These are phyloP conservation scores for Fusarium pseudonygamai DNA, from an alignment of 2,329 filamentous ascomycete genomes.

Conservation along the genomic window DNA sequence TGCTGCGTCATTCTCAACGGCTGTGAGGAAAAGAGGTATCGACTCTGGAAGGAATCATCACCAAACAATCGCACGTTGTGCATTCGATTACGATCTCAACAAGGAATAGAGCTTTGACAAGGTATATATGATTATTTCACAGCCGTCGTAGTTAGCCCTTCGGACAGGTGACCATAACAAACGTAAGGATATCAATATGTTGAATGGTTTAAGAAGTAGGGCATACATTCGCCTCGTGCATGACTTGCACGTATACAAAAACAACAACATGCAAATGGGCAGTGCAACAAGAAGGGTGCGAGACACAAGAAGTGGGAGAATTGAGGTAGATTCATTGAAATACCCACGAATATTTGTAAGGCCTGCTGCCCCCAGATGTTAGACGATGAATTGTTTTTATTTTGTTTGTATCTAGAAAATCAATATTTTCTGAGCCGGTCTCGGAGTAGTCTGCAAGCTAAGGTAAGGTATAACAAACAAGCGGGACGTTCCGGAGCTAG, in stretches of 20 bases:
- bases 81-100: neutral
- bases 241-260: neutral
- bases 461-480: constrained; percentile 6
- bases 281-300: neutral
- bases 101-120: neutral
- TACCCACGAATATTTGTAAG: neutral
- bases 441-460: constrained; percentile 3
- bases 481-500: constrained; percentile 40
- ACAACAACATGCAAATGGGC: neutral
- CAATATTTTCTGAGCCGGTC: neutral
- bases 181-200: neutral
- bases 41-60: neutral
- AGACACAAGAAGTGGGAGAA: neutral
- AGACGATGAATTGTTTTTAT: neutral
- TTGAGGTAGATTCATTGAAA: neutral
- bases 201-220: neutral
- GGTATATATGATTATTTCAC: neutral
- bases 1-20: constrained; percentile 24
- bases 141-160: neutral
- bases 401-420: neutral
- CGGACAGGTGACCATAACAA: neutral
- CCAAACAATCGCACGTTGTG: neutral
- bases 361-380: neutral
- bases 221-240: neutral
- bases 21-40: neutral